phyloP scores from a whole-genome alignment of 495 filamentous ascomycete species.

The Hypoxylon perforatum region DNA sequence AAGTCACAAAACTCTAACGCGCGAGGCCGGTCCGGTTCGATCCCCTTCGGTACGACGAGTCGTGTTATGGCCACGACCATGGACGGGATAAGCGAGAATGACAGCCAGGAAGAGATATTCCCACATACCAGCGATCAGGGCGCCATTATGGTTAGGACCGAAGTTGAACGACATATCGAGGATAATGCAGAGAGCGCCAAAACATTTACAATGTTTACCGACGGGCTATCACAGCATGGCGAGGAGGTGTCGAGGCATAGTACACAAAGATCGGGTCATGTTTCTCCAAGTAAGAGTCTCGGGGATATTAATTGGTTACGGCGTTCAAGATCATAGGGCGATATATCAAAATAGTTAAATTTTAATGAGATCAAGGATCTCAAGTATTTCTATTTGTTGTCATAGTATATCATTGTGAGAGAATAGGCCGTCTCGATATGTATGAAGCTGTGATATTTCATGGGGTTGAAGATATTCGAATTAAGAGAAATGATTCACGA shows the following conservation, averaged over 20 bases:
- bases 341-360: no score
- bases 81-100: slow-evolving; percentile 32
- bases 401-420: no score
- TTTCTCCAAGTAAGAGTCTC: background rate
- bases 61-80: slow-evolving; percentile 16
- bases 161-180: slow-evolving; percentile 27
- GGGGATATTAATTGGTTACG: slow-evolving; percentile 24
- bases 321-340: slow-evolving; percentile 14
- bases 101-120: slow-evolving; percentile 51
- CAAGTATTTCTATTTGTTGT: no score
- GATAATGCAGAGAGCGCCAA: background rate
- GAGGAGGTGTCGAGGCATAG: slow-evolving; percentile 10
- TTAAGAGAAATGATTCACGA: no score
- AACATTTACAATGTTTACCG: background rate
- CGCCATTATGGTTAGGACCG: slow-evolving; percentile 29
- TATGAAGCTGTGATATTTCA: no score
- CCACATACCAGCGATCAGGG: slow-evolving; percentile 31
- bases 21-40: slow-evolving; percentile 1
- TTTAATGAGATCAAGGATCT: no score
- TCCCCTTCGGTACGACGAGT: slow-evolving; percentile 30
- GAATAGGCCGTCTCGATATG: no score
- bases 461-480: no score
- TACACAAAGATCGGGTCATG: background rate
- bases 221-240: slow-evolving; percentile 6
- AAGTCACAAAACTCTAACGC: slow-evolving; percentile 31